Evolutionary conservation across 805 yeast species (phyloP), one percentile per base, ranked within the genome.

Genomic region (Saccharomycopsis vini): DNA sequence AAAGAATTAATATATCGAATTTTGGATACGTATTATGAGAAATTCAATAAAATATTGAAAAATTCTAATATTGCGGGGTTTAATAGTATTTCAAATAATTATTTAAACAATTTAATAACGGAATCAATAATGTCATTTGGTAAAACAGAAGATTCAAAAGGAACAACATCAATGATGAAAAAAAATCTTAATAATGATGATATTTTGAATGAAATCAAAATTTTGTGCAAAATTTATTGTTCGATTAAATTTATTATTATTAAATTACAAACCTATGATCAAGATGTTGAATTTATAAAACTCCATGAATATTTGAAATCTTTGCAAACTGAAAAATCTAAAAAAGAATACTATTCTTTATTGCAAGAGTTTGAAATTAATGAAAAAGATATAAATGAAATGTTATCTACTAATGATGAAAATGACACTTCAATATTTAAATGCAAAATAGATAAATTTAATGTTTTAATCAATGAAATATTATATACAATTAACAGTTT

Each of bases 201-300:
- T 22, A 36, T 46, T 15, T 31, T 46, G 36, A 39, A 26, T 31
- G 50, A 46, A 19, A 40, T 46, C 23, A 33, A 30, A n/a, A 19
- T 40, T 3, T 36, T 46, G 41, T 13, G 39, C 39, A 46, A 43
- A 20, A 39, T 46, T 2, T 46, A 46, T 34, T 46, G 50, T 33
- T 46, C 50, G 5, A 22, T 43, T 3, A 46, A 46, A 28, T 44
- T 39, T 24, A 32, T 46, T 5, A n/a, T 39, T 3, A 21, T 40
- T 13, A 46, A 42, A 30, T 34, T 46, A 15, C 43, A 46, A 26
- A 2, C 19, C 4, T 46, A 43, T 24, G 40, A 39, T 21, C 39
- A 42, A 9, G 32, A 46, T 20, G 18, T 29, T 10, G 50, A 46
- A 21, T 46, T 46, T 20, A 29, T 46, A 20, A 43, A 44, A 23